phyloP scores from a whole-genome alignment of 306 rosid species.

The Malus sieversii region DNA sequence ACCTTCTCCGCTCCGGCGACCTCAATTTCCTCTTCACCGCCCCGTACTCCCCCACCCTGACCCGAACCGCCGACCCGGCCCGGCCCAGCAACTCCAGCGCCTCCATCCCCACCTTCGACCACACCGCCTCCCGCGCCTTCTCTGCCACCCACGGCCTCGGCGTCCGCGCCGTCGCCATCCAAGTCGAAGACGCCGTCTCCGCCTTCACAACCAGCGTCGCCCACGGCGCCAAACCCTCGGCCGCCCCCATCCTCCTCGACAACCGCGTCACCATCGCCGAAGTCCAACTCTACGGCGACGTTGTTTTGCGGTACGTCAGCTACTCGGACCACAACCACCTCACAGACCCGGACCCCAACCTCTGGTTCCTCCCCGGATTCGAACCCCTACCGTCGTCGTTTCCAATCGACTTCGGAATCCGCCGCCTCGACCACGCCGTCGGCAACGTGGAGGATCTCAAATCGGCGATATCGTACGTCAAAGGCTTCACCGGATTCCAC shows the following conservation, averaged over 20 bases:
- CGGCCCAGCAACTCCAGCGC: constrained; percentile 27
- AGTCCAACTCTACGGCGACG: constrained; percentile 78
- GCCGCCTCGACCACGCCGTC: constrained; percentile 80
- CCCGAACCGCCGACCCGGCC: constrained; percentile 12
- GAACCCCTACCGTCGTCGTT: constrained; percentile 38
- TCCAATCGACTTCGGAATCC: constrained; percentile 63
- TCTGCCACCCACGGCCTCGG: constrained; percentile 61
- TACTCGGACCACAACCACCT: constrained; percentile 13
- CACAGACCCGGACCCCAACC: constrained; percentile 19
- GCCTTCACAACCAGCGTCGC: constrained; percentile 56
- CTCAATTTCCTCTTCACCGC: constrained; percentile 87
- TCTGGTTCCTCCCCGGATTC: constrained; percentile 64
- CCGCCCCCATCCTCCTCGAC: constrained; percentile 41
- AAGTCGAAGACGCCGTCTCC: constrained; percentile 57
- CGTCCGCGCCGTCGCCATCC: constrained; percentile 69
- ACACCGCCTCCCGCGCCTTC: constrained; percentile 46
- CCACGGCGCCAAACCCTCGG: constrained; percentile 47
- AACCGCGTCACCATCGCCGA: constrained; percentile 44
- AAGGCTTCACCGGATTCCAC: constrained; percentile 65
- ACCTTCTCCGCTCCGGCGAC: constrained; percentile 79
- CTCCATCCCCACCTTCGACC: constrained; percentile 51
- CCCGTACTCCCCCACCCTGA: constrained; percentile 59
- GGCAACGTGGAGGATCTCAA: constrained; percentile 70
- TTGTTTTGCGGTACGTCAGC: constrained; percentile 74
- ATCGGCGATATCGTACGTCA: constrained; percentile 41